Evolutionary conservation across 2,329 filamentous ascomycete species (phyloP).

Genomic region (Colletotrichum sansevieriae): DNA sequence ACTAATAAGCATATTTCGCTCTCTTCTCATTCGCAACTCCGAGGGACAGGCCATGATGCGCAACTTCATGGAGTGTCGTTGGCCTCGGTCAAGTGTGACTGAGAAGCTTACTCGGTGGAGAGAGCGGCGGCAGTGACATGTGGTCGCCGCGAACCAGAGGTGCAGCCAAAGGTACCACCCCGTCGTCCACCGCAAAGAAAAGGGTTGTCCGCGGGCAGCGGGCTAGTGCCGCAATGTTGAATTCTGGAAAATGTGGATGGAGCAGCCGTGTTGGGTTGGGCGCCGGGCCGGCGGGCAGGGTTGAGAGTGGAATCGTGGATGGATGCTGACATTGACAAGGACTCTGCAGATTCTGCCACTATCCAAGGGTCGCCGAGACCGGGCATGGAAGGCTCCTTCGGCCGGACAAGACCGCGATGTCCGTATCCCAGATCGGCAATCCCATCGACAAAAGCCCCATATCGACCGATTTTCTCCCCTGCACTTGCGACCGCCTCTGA

Average conservation of each 20-base stretch:
- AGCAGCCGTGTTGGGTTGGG: slow-evolving; percentile 38
- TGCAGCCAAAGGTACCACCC: slow-evolving; percentile 36
- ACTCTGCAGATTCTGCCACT: slow-evolving; percentile 35
- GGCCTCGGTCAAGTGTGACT: slow-evolving; percentile 38
- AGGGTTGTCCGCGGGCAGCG: slow-evolving; percentile 27
- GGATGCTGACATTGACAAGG: slow-evolving; percentile 31
- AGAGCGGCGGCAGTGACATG: slow-evolving; percentile 39
- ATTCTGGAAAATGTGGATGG: slow-evolving; percentile 42
- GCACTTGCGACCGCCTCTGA: background rate
- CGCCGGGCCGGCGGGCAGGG: slow-evolving; percentile 36
- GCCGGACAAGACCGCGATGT: slow-evolving; percentile 31
- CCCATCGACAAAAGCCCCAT: slow-evolving; percentile 28
- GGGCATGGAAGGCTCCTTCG: slow-evolving; percentile 30
- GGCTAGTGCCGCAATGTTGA: slow-evolving; percentile 40
- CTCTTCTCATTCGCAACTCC: slow-evolving; percentile 38
- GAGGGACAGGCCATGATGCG: slow-evolving; percentile 30
- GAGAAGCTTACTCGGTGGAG: slow-evolving; percentile 42
- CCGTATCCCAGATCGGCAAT: slow-evolving; percentile 38
- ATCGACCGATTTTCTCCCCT: slow-evolving; percentile 27
- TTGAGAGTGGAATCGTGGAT: slow-evolving; percentile 23
- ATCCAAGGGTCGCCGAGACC: slow-evolving; percentile 32
- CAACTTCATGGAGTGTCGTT: slow-evolving; percentile 39
- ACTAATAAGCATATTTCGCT: slow-evolving; percentile 37
- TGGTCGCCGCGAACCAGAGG: slow-evolving; percentile 35
- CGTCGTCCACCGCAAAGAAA: slow-evolving; percentile 29